A percentile compares a stretch with the other conserved stretches of the same genome.
Conservation (phyloP, 1,284 basidiomycete genomes). For the Ganoderma resinaceum region DNA sequence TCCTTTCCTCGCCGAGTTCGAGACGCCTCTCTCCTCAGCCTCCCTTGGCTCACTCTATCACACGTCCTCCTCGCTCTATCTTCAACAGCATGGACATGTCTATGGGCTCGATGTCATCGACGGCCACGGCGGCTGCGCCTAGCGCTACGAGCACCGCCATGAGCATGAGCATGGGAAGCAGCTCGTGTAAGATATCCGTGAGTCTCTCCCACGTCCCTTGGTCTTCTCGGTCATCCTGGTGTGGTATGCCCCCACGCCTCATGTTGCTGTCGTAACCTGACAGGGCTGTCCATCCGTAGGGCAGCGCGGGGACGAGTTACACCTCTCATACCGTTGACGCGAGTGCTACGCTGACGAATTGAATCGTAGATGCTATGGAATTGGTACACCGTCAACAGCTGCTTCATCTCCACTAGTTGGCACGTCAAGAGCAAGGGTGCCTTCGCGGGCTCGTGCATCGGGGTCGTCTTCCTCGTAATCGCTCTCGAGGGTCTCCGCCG, state of each 20-base stretch:
- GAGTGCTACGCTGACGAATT: neutral
- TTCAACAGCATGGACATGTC: conserved; percentile 11
- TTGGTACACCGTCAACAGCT: conserved; percentile 19
- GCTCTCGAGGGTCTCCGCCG: conserved; percentile 17
- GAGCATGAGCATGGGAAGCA: conserved; percentile 10
- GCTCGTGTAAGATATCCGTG: conserved; percentile 18
- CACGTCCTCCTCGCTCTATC: neutral
- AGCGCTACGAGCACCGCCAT: conserved; percentile 5
- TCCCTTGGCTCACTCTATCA: neutral
- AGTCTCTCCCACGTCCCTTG: conserved; percentile 1
- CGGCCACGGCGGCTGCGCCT: conserved; percentile 5
- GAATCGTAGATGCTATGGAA: conserved; percentile 19
- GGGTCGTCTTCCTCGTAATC: conserved; percentile 17
- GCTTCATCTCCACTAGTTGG: conserved; percentile 16
- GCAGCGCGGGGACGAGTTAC: neutral
- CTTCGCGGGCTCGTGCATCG: conserved; percentile 21
- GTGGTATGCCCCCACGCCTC: too few species aligned
- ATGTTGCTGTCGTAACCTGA: too few species aligned
- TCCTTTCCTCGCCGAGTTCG: too few species aligned
- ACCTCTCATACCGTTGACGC: neutral
- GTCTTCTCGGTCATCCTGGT: neutral
- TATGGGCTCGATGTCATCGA: neutral
- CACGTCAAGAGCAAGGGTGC: conserved; percentile 12
- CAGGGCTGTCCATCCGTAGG: too few species aligned
- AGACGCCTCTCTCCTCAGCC: neutral